Conservation (phyloP, 768 basidiomycete genomes). For the Nidularia sp. region DNA sequence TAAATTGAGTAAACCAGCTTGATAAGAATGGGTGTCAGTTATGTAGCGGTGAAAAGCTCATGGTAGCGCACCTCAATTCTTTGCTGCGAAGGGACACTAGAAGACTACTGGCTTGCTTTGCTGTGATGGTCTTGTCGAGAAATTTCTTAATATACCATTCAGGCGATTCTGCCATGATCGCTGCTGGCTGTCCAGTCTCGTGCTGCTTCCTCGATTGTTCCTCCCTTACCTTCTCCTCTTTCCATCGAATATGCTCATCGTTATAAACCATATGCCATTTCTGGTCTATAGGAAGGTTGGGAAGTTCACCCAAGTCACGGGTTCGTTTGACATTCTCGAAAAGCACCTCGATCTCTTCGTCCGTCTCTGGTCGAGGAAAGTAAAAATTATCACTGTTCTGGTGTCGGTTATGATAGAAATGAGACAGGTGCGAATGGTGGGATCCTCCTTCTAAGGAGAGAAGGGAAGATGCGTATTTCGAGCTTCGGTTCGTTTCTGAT, state of each 20-base stretch:
- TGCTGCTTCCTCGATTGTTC: constrained; percentile 57
- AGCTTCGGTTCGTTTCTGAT: constrained; percentile 54
- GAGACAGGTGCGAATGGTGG: constrained; percentile 43
- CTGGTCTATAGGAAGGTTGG: constrained; percentile 65
- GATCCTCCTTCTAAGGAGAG: constrained; percentile 38
- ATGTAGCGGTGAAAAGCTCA: constrained; percentile 1
- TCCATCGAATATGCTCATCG: constrained; percentile 78
- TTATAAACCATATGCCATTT: constrained; percentile 92
- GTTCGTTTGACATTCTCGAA: constrained; percentile 76
- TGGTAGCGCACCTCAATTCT: constrained; percentile 42
- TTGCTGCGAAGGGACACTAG: constrained; percentile 76
- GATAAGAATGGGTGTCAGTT: constrained; percentile 12
- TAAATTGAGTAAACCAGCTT: constrained; percentile 80
- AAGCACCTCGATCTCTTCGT: constrained; percentile 73
- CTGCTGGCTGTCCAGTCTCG: constrained; percentile 50
- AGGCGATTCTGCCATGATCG: constrained; percentile 66
- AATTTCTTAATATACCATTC: constrained; percentile 94
- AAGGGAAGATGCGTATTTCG: constrained; percentile 61
- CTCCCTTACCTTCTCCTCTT: constrained; percentile 62
- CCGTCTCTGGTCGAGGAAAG: constrained; percentile 73
- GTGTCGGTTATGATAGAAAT: constrained; percentile 50
- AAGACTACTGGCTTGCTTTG: constrained; percentile 75
- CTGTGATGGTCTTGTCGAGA: constrained; percentile 78
- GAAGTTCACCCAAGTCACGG: constrained; percentile 60
- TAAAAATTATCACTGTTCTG: constrained; percentile 53